Conservation (phyloP, 192 early-diverging fungal genomes). For the Coemansia biformis region DNA sequence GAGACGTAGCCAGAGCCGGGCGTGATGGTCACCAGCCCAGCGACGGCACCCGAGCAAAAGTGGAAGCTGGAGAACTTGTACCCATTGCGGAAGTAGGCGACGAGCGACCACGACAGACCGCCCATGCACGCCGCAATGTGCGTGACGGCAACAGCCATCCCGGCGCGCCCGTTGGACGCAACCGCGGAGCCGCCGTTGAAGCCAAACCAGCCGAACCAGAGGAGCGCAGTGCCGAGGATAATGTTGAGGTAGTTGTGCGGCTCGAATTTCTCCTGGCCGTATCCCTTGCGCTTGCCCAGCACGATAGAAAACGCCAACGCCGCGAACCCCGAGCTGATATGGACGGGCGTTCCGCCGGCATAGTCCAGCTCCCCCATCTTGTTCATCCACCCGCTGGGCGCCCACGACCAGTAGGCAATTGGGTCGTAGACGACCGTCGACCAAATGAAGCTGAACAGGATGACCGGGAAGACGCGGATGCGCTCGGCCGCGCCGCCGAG, state of each 20-base stretch:
- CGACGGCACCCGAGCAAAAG: constrained; percentile 91
- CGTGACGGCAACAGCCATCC: constrained; percentile 78
- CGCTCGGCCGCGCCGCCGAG: constrained; percentile 89
- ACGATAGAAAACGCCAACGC: constrained; percentile 85
- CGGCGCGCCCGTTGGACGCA: constrained; percentile 76
- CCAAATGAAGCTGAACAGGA: constrained; percentile 92
- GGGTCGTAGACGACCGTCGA: constrained; percentile 88
- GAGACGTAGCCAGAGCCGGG: constrained; percentile 85
- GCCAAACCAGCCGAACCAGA: constrained; percentile 97
- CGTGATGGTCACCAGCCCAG: constrained; percentile 90
- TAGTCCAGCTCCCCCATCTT: constrained; percentile 85
- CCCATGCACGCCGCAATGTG: constrained; percentile 80
- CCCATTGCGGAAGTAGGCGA: constrained; percentile 71
- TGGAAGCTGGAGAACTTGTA: constrained; percentile 83
- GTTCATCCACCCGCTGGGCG: constrained; percentile 75
- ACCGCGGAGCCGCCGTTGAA: constrained; percentile 91
- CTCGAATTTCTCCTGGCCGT: constrained; percentile 64
- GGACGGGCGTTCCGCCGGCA: constrained; percentile 95
- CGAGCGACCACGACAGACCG: constrained; percentile 75
- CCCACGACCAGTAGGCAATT: constrained; percentile 96
- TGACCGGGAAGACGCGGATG: constrained; percentile 74
- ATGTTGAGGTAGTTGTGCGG: constrained; percentile 92
- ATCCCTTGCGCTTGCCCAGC: constrained; percentile 74
- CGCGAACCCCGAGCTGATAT: constrained; percentile 84
- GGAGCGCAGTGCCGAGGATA: constrained; percentile 78